A percentile compares a stretch with the other conserved stretches of the same genome.
Conservation (phyloP, 1,139 yeast species). For the Scheffersomyces segobiensis region DNA sequence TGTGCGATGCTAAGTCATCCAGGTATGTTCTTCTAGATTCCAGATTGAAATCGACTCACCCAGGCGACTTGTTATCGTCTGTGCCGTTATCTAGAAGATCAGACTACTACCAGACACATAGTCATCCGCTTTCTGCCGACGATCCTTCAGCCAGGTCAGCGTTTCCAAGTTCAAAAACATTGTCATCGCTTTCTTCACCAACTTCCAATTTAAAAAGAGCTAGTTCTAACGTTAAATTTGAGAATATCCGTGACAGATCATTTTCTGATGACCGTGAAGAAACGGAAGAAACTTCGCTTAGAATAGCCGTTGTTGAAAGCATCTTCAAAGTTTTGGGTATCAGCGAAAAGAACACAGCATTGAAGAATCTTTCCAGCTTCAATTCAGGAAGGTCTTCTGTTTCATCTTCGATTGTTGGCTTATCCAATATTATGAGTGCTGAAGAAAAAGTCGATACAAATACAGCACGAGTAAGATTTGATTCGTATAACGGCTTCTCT, state of each 20-base stretch:
- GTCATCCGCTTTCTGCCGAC: conserved; percentile 6
- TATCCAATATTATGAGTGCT: conserved; percentile 24
- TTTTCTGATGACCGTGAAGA: conserved; percentile 68
- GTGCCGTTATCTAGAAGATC: conserved; percentile 70
- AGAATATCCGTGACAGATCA: conserved; percentile 35
- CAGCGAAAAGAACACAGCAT: conserved; percentile 27
- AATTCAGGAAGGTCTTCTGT: conserved; percentile 23
- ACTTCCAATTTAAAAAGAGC: background rate
- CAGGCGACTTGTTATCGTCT: conserved; percentile 83
- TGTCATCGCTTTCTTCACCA: background rate
- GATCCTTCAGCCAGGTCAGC: background rate
- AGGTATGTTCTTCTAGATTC: conserved; percentile 69
- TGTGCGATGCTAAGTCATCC: conserved; percentile 31
- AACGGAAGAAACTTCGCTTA: conserved; percentile 69
- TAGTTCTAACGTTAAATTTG: conserved; percentile 1
- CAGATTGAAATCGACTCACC: conserved; percentile 58
- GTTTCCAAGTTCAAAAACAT: background rate
- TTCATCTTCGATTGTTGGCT: conserved; percentile 30
- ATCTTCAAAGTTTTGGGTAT: conserved; percentile 75
- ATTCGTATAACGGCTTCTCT: conserved; percentile 17
- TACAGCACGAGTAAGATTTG: conserved; percentile 18
- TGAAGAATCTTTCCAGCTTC: conserved; percentile 1
- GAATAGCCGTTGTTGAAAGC: conserved; percentile 73
- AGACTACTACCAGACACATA: conserved; percentile 21
- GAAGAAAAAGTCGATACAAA: conserved; percentile 21